A percentile compares a stretch with the other conserved stretches of the same genome.
phyloP scores from a whole-genome alignment of 352 stramenopile genomes.

The Pythium inflatum region DNA sequence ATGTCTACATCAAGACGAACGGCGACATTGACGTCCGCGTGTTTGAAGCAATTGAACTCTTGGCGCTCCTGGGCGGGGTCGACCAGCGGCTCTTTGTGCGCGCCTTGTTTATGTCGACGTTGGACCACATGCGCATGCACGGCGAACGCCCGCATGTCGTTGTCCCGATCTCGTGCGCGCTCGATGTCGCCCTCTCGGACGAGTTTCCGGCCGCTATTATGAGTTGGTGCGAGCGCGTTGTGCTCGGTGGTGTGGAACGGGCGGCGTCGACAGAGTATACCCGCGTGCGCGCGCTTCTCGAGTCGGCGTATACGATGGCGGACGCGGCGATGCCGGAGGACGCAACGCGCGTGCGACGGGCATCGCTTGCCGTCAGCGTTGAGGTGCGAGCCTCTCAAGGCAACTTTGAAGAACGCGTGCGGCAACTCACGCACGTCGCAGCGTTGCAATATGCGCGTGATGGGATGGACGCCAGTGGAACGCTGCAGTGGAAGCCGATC shows the following conservation, averaged over 20 bases:
- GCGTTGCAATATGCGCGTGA: slow-evolving; percentile 1
- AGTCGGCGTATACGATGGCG: slow-evolving; percentile 8
- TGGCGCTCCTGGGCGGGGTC: slow-evolving; percentile 8
- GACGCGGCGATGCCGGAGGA: not conserved
- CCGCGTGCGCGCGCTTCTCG: not conserved
- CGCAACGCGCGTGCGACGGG: not conserved
- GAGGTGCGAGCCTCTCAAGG: slow-evolving; percentile 4
- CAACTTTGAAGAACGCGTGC: slow-evolving; percentile 13
- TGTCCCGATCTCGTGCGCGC: slow-evolving; percentile 9
- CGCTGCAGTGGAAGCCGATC: slow-evolving; percentile 11
- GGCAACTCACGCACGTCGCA: slow-evolving; percentile 11
- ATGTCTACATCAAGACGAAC: not conserved
- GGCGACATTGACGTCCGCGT: slow-evolving; percentile 21
- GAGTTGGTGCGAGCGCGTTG: slow-evolving; percentile 10
- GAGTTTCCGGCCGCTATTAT: slow-evolving; percentile 15
- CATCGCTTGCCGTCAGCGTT: not conserved
- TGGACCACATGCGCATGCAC: not conserved
- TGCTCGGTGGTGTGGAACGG: slow-evolving; percentile 14
- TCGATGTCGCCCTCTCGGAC: not conserved
- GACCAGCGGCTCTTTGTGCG: slow-evolving; percentile 8
- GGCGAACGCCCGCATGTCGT: slow-evolving; percentile 2
- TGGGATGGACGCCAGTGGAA: not conserved
- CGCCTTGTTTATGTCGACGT: too few species aligned
- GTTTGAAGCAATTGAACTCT: slow-evolving; percentile 19
- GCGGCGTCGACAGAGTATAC: slow-evolving; percentile 3